Evolutionary conservation across 2,329 filamentous ascomycete species (phyloP).

Genomic region (Cercospora sp.): DNA sequence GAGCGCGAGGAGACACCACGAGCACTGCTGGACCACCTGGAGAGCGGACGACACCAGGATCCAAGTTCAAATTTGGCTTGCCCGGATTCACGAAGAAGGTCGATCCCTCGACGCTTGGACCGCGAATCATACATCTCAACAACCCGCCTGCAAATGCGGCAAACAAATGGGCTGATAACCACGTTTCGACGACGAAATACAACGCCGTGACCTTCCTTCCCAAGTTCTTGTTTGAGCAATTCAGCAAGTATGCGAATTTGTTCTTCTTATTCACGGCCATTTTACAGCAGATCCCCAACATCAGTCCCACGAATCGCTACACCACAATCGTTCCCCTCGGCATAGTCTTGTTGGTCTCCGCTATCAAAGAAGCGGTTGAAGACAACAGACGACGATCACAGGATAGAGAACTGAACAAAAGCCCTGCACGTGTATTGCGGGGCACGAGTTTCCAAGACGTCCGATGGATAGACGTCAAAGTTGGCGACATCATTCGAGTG

Average conservation of each 20-base stretch:
- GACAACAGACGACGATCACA: conserved; percentile 87
- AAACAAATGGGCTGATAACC: conserved; percentile 93
- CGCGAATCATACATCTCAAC: conserved; percentile 91
- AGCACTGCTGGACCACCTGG: conserved; percentile 23
- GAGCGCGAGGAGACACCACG: conserved; percentile 40
- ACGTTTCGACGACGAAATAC: conserved; percentile 97
- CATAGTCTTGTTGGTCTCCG: conserved; percentile 90
- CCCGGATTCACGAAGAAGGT: conserved; percentile 67
- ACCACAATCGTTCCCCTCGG: conserved; percentile 94
- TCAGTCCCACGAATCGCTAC: conserved; percentile 92
- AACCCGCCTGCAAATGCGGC: conserved; percentile 87
- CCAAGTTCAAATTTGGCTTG: conserved; percentile 91
- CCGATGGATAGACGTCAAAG: conserved; percentile 89
- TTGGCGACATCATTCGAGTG: conserved; percentile 90
- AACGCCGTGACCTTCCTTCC: conserved; percentile 89
- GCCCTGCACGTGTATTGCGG: conserved; percentile 77
- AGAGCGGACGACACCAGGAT: conserved; percentile 61
- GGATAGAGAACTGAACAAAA: conserved; percentile 83
- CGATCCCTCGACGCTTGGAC: conserved; percentile 87
- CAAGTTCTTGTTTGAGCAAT: conserved; percentile 97
- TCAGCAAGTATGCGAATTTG: conserved; percentile 97
- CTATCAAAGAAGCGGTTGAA: conserved; percentile 89
- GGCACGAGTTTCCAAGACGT: conserved; percentile 82
- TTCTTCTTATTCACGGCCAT: conserved; percentile 98
- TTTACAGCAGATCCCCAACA: conserved; percentile 89